Conservation (phyloP, 768 basidiomycete genomes). For the Pleurotus djamor region DNA sequence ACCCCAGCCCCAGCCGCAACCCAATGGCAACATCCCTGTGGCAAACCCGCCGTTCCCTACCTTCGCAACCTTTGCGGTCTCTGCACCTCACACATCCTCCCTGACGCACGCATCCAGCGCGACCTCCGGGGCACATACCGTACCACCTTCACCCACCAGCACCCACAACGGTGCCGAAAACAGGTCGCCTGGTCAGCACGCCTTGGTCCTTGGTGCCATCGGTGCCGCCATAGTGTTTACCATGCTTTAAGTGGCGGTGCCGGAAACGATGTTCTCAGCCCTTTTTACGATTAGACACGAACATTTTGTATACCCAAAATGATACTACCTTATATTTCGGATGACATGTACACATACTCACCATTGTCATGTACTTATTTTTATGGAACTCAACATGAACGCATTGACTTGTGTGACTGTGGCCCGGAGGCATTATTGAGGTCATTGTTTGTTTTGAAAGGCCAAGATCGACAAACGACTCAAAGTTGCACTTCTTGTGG, state of each 20-base stretch:
- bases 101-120: neutral
- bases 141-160: neutral
- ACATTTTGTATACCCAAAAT: neutral
- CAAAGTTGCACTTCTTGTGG: neutral
- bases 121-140: neutral
- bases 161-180: neutral
- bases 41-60: neutral
- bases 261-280: neutral
- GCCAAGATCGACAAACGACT: neutral
- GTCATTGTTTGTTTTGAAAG: slow-evolving; percentile 1
- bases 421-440: neutral
- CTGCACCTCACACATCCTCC: neutral
- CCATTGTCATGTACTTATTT: neutral
- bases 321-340: neutral
- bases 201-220: neutral
- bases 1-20: neutral
- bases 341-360: neutral
- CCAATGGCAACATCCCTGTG: neutral
- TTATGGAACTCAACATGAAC: neutral
- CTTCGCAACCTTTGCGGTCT: neutral
- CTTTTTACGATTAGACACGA: neutral
- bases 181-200: neutral
- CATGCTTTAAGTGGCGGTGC: neutral
- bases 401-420: neutral
- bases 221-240: neutral